Base-by-base conservation (phyloP, 2,329 filamentous ascomycete genomes). In the Pseudogymnoascus sp. region DNA sequence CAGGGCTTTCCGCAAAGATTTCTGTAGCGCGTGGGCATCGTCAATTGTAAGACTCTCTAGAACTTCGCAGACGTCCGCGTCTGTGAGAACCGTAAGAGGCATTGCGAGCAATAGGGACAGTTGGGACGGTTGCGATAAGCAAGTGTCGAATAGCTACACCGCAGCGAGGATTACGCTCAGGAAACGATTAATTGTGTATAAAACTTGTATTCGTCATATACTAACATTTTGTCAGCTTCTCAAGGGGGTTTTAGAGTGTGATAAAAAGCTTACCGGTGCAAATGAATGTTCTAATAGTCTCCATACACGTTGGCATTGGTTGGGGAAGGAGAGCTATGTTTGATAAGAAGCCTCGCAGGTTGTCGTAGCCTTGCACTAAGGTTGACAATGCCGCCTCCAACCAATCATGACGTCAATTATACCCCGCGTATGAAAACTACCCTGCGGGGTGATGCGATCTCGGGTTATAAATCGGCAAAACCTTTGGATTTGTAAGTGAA, bases 41-140 rank as follows among this genome's bases (percentile, higher is more conserved):
- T 80, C 77, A 2, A 71, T 65, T 0, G 73, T 81, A 10, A 87
- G 75, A 63, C 73, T 76, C 67, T 85, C 80, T 39, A 87, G 75
- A 35, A 87, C 72, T 8, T 70, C 66, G 66, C 76, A 77, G 69
- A 87, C 81, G 71, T 86, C 77, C 37, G 78, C 74, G 67, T 87
- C 82, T 5, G 79, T 81, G 52, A 87, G 78, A 18, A 87, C 74
- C 1, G 82, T 81, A 66, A 87, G 77, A 59, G 81, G 74, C 82
- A 86, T 86, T 62, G 59, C 74, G 70, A 12, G 15, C 27, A 40
- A 55, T 33, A 3, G 29, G 9, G 4, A 55, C 27, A 12, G 15
- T 29, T 29, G 18, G 13, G 29, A 33, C 9, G 18, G 48, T 33
- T 35, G n/a, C 21, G 29, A 55, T 33, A 55, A 55, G 29, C 29